Conservation (phyloP, 305 asterid species). For the Fraxinus ornus region DNA sequence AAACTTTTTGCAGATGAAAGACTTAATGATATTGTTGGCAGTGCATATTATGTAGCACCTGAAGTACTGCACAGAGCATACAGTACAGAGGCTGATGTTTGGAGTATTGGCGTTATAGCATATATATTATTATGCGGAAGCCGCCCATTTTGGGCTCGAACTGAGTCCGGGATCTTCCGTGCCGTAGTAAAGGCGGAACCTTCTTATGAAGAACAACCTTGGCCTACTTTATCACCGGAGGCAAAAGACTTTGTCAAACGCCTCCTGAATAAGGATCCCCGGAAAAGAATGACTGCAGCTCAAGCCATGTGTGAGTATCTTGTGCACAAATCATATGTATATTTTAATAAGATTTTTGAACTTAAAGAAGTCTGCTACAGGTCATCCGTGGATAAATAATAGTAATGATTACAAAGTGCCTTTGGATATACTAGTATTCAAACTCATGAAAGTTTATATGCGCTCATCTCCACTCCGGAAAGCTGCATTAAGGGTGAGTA, state of each 20-base stretch:
- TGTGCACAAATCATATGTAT: neutral
- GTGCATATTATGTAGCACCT: conserved; percentile 86
- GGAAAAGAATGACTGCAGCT: conserved; percentile 85
- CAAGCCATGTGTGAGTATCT: conserved; percentile 73
- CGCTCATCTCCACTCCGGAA: conserved; percentile 91
- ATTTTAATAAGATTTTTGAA: neutral
- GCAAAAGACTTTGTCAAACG: conserved; percentile 67
- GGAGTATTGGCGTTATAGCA: conserved; percentile 85
- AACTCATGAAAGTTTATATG: conserved; percentile 87
- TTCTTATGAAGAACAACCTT: conserved; percentile 59
- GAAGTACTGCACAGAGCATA: conserved; percentile 81
- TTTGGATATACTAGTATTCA: conserved; percentile 69
- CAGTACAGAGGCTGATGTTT: conserved; percentile 83
- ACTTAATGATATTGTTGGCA: conserved; percentile 85
- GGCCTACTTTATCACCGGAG: conserved; percentile 56
- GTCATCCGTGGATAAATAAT: conserved; percentile 91
- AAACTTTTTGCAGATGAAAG: conserved; percentile 59
- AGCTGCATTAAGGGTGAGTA: conserved; percentile 85
- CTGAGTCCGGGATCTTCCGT: conserved; percentile 84
- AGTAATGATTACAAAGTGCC: conserved; percentile 56
- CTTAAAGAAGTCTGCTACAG: conserved; percentile 37
- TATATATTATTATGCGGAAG: conserved; percentile 75
- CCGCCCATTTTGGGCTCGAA: conserved; percentile 91
- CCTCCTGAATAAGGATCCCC: conserved; percentile 61
- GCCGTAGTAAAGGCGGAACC: conserved; percentile 84